Percentiles rank a stretch among this genome's conserved stretches.
These are phyloP conservation scores for Chaetomium sp. DNA, from an alignment of 2,329 filamentous ascomycete genomes.

Conservation along the genomic window DNA sequence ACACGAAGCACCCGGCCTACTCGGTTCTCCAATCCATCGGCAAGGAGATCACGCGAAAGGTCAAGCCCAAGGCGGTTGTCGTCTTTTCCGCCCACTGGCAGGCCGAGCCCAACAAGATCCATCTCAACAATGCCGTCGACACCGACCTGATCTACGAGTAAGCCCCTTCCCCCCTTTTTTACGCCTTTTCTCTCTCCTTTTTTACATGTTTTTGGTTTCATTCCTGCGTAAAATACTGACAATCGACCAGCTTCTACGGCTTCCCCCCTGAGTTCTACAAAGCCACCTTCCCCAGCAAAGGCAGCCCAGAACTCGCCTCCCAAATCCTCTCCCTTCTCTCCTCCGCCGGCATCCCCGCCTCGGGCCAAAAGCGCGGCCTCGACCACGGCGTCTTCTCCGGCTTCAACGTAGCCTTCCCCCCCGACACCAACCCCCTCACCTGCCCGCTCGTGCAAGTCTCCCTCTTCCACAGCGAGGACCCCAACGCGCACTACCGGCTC, in stretches of 20 bases:
- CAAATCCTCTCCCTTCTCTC: constrained; percentile 50
- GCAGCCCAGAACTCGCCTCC: constrained; percentile 52
- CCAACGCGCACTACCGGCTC: constrained; percentile 59
- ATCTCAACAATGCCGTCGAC: constrained; percentile 60
- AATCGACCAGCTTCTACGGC: constrained; percentile 49
- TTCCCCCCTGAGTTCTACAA: constrained; percentile 66
- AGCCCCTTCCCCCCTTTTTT: constrained; percentile 11
- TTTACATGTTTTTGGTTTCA: no score
- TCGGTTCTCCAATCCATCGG: constrained; percentile 58
- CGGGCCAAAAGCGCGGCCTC: constrained; percentile 56
- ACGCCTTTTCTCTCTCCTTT: no score
- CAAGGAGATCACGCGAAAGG: constrained; percentile 60
- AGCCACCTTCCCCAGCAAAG: constrained; percentile 58
- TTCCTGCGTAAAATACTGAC: not conserved
- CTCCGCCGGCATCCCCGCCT: constrained; percentile 51
- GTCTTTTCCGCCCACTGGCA: constrained; percentile 78
- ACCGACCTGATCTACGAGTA: constrained; percentile 65
- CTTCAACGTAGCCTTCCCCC: constrained; percentile 59
- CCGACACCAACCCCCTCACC: constrained; percentile 53
- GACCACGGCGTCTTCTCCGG: constrained; percentile 72
- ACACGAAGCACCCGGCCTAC: constrained; percentile 63
- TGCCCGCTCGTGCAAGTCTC: constrained; percentile 69
- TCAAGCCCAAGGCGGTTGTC: constrained; percentile 66
- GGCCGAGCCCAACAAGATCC: constrained; percentile 46
- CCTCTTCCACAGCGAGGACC: constrained; percentile 58